phyloP scores from a whole-genome alignment of 345 rosid genomes.

The Toxicodendron radicans region DNA sequence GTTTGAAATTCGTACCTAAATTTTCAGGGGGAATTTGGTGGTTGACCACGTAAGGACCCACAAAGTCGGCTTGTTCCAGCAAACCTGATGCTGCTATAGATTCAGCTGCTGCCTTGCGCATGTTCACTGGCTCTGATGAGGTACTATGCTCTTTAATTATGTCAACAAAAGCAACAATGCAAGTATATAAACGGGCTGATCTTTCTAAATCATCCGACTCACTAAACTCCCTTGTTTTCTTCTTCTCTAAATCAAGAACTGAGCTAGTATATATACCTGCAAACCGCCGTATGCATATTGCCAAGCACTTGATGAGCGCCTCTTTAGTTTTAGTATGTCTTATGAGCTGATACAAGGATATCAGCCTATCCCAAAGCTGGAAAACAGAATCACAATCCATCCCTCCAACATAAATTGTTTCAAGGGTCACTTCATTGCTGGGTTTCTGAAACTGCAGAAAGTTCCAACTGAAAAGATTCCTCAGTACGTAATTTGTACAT shows the following conservation, averaged over 20 bases:
- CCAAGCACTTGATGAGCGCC: constrained; percentile 79
- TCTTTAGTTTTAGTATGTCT: constrained; percentile 66
- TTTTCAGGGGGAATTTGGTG: constrained; percentile 31
- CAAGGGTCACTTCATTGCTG: constrained; percentile 22
- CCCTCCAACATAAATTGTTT: constrained; percentile 48
- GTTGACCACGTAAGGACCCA: constrained; percentile 51
- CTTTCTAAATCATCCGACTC: constrained; percentile 33
- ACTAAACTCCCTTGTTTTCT: constrained; percentile 20
- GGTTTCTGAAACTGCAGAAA: constrained; percentile 51
- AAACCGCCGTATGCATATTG: constrained; percentile 65
- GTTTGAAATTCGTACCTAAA: constrained; percentile 25
- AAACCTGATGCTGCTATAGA: constrained; percentile 83
- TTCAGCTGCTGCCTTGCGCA: constrained; percentile 82
- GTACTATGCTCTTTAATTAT: constrained; percentile 67
- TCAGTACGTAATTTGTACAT: constrained; percentile 69
- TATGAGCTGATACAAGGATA: constrained; percentile 50
- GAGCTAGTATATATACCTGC: constrained; percentile 35
- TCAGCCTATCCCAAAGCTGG: constrained; percentile 67
- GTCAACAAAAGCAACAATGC: constrained; percentile 50
- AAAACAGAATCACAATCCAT: constrained; percentile 53
- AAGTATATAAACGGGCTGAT: constrained; percentile 41
- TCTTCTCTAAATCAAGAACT: constrained; percentile 25
- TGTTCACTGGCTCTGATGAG: constrained; percentile 76
- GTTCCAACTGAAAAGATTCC: constrained; percentile 85
- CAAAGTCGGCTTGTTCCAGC: constrained; percentile 72